Conservation (phyloP, 2,329 filamentous ascomycete species). For the Thielaviopsis musarum region DNA sequence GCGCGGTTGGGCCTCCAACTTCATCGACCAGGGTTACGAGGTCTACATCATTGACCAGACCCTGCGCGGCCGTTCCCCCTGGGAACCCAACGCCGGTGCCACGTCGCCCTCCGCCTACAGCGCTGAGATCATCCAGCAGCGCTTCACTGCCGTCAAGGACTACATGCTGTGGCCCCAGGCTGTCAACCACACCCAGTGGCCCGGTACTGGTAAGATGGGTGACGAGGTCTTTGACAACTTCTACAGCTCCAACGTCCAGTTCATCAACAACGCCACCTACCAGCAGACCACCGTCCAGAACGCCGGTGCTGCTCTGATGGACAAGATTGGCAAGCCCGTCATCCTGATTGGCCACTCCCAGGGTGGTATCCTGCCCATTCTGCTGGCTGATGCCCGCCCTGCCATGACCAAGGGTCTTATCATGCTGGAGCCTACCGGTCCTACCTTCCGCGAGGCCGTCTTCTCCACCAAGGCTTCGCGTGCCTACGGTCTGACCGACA, state of each 20-base stretch:
- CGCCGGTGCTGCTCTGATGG: slow-evolving; percentile 26
- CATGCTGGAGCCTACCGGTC: slow-evolving; percentile 29
- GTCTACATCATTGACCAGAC: slow-evolving; percentile 31
- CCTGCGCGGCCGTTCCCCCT: slow-evolving; percentile 27
- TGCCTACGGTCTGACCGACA: slow-evolving; percentile 30
- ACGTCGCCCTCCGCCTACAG: slow-evolving; percentile 16
- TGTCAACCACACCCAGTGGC: slow-evolving; percentile 26
- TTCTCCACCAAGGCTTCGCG: slow-evolving; percentile 21
- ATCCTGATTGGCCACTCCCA: slow-evolving; percentile 28
- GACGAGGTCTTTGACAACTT: slow-evolving; percentile 25
- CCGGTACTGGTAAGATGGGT: slow-evolving; percentile 23
- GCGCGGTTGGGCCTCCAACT: slow-evolving; percentile 31
- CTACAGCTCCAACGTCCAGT: slow-evolving; percentile 24
- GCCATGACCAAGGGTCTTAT: slow-evolving; percentile 25
- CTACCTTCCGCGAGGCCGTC: slow-evolving; percentile 28
- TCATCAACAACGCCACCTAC: slow-evolving; percentile 18
- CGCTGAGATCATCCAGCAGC: slow-evolving; percentile 21
- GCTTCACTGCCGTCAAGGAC: slow-evolving; percentile 22
- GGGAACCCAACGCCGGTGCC: slow-evolving; percentile 19
- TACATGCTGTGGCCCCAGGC: slow-evolving; percentile 25
- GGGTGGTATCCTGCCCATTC: slow-evolving; percentile 25
- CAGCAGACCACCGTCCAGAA: slow-evolving; percentile 22
- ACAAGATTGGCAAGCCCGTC: slow-evolving; percentile 25
- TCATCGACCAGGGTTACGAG: slow-evolving; percentile 28
- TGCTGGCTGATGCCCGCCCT: slow-evolving; percentile 26